Evolutionary conservation across 345 rosid genomes (phyloP).

Genomic region (Rhizophora apiculata): DNA sequence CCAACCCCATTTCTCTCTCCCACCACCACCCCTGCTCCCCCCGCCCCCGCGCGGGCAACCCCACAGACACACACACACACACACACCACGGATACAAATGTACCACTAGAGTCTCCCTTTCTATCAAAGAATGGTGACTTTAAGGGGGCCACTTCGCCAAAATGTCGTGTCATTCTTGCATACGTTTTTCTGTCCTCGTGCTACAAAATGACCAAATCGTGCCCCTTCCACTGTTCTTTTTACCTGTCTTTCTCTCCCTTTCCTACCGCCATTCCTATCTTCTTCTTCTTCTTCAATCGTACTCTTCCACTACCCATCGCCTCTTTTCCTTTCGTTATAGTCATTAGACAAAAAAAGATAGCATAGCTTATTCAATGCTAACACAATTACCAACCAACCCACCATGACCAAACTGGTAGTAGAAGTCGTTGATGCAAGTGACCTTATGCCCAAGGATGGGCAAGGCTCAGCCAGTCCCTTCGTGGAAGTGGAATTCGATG

Average conservation of each 20-base stretch:
- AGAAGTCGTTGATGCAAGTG: constrained; percentile 70
- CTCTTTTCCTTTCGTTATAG: constrained; percentile 9
- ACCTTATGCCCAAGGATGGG: constrained; percentile 78
- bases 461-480: constrained; percentile 76
- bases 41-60: neutral
- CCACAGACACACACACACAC: too few species aligned
- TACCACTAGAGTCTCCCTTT: constrained; percentile 22
- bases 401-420: constrained; percentile 70
- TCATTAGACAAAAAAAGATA: neutral
- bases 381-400: neutral
- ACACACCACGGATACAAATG: neutral
- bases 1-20: neutral
- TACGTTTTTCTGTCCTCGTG: constrained; percentile 32
- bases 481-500: constrained; percentile 65
- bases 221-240: constrained; percentile 5
- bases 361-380: neutral
- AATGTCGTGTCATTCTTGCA: neutral
- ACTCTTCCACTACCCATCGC: constrained; percentile 18
- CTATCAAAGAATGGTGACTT: neutral
- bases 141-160: constrained; percentile 21
- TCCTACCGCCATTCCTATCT: constrained; percentile 17
- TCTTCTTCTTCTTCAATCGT: constrained; percentile 28
- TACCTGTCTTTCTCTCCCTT: neutral
- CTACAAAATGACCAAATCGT: constrained; percentile 26
- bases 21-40: neutral